Base-by-base conservation (phyloP, 495 filamentous ascomycete species). In the Penicillium tannophilum region DNA sequence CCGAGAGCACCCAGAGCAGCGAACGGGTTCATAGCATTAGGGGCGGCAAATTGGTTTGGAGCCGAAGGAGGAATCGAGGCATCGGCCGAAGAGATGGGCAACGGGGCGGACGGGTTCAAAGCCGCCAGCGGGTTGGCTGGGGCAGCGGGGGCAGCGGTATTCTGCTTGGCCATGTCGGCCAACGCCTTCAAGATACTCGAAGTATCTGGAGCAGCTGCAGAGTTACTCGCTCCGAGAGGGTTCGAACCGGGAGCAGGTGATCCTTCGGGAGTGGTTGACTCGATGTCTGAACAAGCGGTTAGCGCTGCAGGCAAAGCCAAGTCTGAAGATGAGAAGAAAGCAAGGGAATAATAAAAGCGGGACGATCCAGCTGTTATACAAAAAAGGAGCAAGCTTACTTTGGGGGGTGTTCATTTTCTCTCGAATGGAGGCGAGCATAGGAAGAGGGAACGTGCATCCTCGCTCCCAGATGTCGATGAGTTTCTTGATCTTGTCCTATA, bases 391-490 rank as follows among this genome's bases (percentile, higher is more conserved):
- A 17, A 36, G 20, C 88, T 86, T 89, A 91, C 88, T 84, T 66
- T 82, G 80, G 55, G 83, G 76, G 56, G 84, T 79, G 58, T 82
- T 87, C 69, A 97, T 74, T 73, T 90, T 94, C 67, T 92, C 82
- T 71, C 92, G 96, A 82, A 97, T 96, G 16, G 84, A 84, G 47
- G 83, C 82, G 66, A 98, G 83, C 87, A 96, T 89, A 33, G 85
- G 69, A 20, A 84, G 70, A 26, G 93, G 93, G 75, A 98, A 98
- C 28, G 92, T 98, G 67, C 86, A 86, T 55, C 91, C 92, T 60
- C 93, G 92, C 70, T 98, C 93, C 94, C 94, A 98, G 67, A 98
- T 98, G 71, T 96, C 92, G 77, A 97, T 80, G 67, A 98, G 85
- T 72, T 97, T 97, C 73, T 84, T 90, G 70, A 97, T 93, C 82